Evolutionary conservation across 2,329 filamentous ascomycete genomes (phyloP), one percentile per base, ranked within the genome.

Genomic region (Lachnellula subtilissima): DNA sequence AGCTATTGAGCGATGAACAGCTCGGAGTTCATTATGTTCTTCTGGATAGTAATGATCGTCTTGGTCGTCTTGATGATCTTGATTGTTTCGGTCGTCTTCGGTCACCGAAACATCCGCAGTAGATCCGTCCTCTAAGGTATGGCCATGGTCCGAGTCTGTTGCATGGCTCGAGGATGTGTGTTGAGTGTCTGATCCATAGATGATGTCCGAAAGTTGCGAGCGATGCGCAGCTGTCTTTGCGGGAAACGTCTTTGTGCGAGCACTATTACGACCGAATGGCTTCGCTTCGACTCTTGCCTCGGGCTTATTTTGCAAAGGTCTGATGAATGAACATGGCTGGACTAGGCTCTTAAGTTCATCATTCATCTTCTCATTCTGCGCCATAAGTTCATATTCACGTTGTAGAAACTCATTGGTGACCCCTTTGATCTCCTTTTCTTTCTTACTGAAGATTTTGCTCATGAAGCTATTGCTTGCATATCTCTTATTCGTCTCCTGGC

Each of bases 221-320:
- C 28, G 9, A 32, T 4, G 28, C 9, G 9, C 9, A 32, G 28
- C 28, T 32, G 28, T 32, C 28, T 32, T 32, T 32, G 4, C 28
- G 28, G 9, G 28, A 11, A 32, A 3, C 11, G 9, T 32, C 28
- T 32, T 32, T 32, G 28, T 32, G 28, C 28, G 28, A 11, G 28
- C 28, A 32, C 28, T 17, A 40, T 54, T 37, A 46, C 43, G 2
- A 58, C 55, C 3, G 43, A n/a, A 36, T 19, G 42, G 23, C 11
- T 19, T 42, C 48, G 45, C 51, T 48, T 59, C 61, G 23, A 32
- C 37, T 53, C 48, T 48, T 35, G 59, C 45, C 12, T 53, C 22
- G 45, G 58, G 28, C 36, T 58, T 59, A 35, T 49, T 47, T n/a
- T 39, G 36, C 14, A 57, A 39, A n/a, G 50, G 60, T 32, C 42